Percentiles rank a stretch among this genome's conserved stretches.
phyloP scores from a whole-genome alignment of 2,329 filamentous ascomycete genomes.

The Alternaria arborescens region DNA sequence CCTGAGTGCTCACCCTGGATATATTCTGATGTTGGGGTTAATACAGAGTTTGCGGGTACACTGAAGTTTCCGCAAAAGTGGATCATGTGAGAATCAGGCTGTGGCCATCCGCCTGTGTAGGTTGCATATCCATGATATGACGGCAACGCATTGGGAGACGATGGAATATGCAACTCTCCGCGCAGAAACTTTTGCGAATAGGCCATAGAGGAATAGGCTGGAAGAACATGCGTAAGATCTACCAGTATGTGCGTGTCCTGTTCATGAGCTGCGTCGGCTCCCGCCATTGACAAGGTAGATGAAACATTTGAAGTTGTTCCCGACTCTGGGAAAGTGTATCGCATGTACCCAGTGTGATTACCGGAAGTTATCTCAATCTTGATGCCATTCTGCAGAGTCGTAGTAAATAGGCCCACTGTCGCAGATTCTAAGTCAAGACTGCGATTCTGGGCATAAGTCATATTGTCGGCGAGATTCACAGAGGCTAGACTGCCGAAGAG shows the following conservation, averaged over 20 bases:
- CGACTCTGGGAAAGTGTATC: constrained; percentile 38
- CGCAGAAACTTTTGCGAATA: constrained; percentile 9
- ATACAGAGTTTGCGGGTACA: not conserved
- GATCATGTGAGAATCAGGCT: constrained; percentile 8
- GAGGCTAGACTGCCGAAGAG: constrained; percentile 43
- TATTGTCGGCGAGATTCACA: constrained; percentile 50
- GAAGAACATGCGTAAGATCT: constrained; percentile 56
- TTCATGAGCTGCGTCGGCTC: constrained; percentile 3
- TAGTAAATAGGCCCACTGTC: constrained; percentile 36
- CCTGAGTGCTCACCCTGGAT: not conserved
- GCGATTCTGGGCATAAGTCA: constrained; percentile 37
- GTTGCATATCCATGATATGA: constrained; percentile 12
- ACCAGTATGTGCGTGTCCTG: constrained; percentile 49
- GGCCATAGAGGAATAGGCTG: constrained; percentile 33
- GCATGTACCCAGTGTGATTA: constrained; percentile 32
- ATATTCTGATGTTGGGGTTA: constrained; percentile 8
- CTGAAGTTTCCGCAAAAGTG: constrained; percentile 15
- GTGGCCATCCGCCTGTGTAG: constrained; percentile 11
- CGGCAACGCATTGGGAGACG: not conserved
- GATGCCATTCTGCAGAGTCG: constrained; percentile 35
- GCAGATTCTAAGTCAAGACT: constrained; percentile 27
- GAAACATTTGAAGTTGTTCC: not conserved
- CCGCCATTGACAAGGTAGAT: not conserved
- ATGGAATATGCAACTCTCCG: constrained; percentile 6
- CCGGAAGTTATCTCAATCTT: constrained; percentile 34